Evolutionary conservation across 2,329 filamentous ascomycete species (phyloP), one percentile per base, ranked within the genome.

Genomic region (Emericellopsis atlantica): DNA sequence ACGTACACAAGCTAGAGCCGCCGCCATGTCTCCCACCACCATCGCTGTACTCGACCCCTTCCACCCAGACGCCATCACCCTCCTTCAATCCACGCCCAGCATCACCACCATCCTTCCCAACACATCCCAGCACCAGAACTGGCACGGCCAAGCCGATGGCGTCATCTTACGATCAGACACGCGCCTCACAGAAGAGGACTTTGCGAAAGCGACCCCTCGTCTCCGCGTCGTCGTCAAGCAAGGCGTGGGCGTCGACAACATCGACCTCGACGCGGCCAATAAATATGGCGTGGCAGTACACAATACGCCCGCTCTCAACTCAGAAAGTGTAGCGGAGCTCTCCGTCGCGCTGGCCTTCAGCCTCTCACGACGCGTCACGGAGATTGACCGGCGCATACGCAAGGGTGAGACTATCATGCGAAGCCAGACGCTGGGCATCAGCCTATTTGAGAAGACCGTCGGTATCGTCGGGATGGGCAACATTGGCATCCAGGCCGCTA

Each of bases 241-340:
- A n/a, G n/a, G n/a, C n/a, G n/a, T n/a, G n/a, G n/a, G n/a, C n/a
- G n/a, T n/a, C n/a, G n/a, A n/a, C n/a, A n/a, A n/a, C n/a, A n/a
- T n/a, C n/a, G n/a, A n/a, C n/a, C n/a, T n/a, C n/a, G n/a, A n/a
- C n/a, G n/a, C n/a, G n/a, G n/a, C n/a, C n/a, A n/a, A n/a, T n/a
- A n/a, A n/a, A n/a, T n/a, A n/a, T n/a, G 56, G 54, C 7, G 59
- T 68, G 43, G 55, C 54, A 18, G 59, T 69, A 23, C 54, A 60
- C 49, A 67, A 67, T 44, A 68, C 64, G 2, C 65, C 64, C 0
- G 65, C 61, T 5, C 56, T 63, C 11, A 68, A 61, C 46, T 54
- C 56, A 2, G 55, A 57, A 8, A 53, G 59, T 8, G 62, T 65
- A 4, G 62, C 61, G 0, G 61, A 65, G 42, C 48, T 56, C 7